Evolutionary conservation across 768 basidiomycete species (phyloP), one percentile per base, ranked within the genome.

Genomic region (Hebeloma cylindrosporum): DNA sequence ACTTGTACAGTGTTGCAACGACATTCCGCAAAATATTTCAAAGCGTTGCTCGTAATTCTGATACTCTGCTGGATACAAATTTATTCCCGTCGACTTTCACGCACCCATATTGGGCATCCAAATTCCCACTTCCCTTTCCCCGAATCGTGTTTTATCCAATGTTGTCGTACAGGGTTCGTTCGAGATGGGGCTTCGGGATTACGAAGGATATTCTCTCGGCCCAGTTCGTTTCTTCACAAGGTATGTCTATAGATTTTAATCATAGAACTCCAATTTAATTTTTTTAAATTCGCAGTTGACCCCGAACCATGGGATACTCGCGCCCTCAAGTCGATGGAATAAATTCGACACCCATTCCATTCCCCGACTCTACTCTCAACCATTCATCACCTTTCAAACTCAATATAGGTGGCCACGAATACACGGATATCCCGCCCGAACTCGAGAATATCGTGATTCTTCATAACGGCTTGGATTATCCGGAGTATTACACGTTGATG

Each of bases 141-240:
- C 48, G 9, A 30, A 23, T 16, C 43, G 41, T 14, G 27, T 30
- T 8, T 17, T 50, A 23, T 38, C 41, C 18, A 44, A 50, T 18
- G 37, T 31, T 13, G 48, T 50, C 18, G 45, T 50, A 17, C 48
- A 50, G 36, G 48, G 43, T 1, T 38, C 30, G 7, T 49, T 50
- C 20, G 35, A 38, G 14, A 30, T 13, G 20, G 16, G 17, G n/a
- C 29, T 37, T 7, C 30, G 48, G 2, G 48, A 50, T 22, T 50
- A 41, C 20, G n/a, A 10, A 16, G 37, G 14, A 46, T 46, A 25
- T 40, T 46, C 7, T 32, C 36, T 5, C 29, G 40, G 22, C 22
- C 40, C 5, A 46, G 33, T 20, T 9, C 28, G 2, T 46, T 38
- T 7, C 36, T 46, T 22, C 45, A 39, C 13, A 31, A 38, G 39